Conservation (phyloP, 345 rosid genomes). For the Eucalyptus curtisii region DNA sequence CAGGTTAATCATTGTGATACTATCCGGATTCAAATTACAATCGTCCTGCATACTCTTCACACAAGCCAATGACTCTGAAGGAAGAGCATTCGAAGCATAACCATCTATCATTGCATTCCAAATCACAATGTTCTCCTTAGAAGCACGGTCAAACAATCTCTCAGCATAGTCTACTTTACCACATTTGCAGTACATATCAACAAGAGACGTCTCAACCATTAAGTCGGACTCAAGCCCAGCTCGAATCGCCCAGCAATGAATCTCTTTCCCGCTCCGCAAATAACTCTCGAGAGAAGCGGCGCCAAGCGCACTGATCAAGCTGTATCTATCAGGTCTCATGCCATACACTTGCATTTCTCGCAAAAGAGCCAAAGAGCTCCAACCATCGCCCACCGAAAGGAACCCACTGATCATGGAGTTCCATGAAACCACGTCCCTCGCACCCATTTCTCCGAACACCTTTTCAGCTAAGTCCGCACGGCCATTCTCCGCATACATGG, state of each 20-base stretch:
- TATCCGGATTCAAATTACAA: constrained; percentile 38
- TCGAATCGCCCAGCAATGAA: constrained; percentile 57
- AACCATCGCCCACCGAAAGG: constrained; percentile 32
- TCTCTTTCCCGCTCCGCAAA: constrained; percentile 42
- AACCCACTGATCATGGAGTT: constrained; percentile 69
- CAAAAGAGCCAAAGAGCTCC: constrained; percentile 23
- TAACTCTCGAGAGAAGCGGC: constrained; percentile 30
- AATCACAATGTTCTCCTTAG: constrained; percentile 31
- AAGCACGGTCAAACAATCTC: constrained; percentile 31
- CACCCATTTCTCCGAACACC: constrained; percentile 57
- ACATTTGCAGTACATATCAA: constrained; percentile 61
- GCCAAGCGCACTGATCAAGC: constrained; percentile 39
- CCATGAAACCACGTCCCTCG: constrained; percentile 70
- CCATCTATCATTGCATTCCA: constrained; percentile 76
- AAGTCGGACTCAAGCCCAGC: constrained; percentile 27
- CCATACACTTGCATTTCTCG: constrained; percentile 32
- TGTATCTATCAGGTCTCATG: constrained; percentile 33
- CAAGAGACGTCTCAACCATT: constrained; percentile 53
- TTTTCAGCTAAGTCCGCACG: constrained; percentile 34
- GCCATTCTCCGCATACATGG: constrained; percentile 43
- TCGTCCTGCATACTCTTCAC: constrained; percentile 37
- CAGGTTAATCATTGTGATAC: constrained; percentile 45
- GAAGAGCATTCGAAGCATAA: constrained; percentile 25
- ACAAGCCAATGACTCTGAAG: constrained; percentile 31
- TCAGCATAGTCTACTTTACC: constrained; percentile 42